Evolutionary conservation across 805 yeast genomes (phyloP).

Genomic region (Candida ficus): DNA sequence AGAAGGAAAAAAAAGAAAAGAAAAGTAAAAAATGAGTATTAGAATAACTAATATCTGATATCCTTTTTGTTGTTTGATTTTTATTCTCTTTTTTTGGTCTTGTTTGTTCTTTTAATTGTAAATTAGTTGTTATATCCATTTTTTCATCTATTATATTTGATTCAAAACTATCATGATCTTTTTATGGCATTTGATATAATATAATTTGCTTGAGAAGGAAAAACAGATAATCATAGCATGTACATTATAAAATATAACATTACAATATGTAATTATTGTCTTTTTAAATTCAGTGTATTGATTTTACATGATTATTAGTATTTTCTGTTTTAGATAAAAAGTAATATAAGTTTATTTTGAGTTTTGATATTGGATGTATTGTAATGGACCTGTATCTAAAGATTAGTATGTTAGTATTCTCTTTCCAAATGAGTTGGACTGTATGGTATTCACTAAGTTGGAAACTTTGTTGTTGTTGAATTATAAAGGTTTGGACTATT

Average conservation of each 20-base stretch:
- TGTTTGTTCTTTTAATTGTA: constrained; percentile 2
- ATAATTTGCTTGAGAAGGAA: too few relatives aligned
- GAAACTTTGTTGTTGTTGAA: too few relatives aligned
- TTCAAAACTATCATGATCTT: neutral
- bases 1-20: constrained; percentile 8
- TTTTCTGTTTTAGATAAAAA: neutral
- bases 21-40: constrained; percentile 7
- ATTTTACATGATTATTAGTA: neutral
- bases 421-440: too few relatives aligned
- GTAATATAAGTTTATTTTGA: too few relatives aligned
- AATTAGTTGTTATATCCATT: constrained; percentile 8
- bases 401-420: too few relatives aligned
- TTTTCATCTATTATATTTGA: neutral
- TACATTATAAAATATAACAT: neutral
- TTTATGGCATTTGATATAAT: neutral
- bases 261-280: too few relatives aligned
- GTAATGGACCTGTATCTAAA: too few relatives aligned
- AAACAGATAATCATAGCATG: neutral
- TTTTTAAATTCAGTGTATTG: neutral
- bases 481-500: too few relatives aligned
- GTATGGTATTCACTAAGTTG: too few relatives aligned
- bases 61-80: neutral
- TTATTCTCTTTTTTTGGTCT: neutral
- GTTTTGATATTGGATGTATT: too few relatives aligned
- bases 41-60: neutral